Evolutionary conservation across 2,329 filamentous ascomycete species (phyloP).

Genomic region (Xylaria sp.): DNA sequence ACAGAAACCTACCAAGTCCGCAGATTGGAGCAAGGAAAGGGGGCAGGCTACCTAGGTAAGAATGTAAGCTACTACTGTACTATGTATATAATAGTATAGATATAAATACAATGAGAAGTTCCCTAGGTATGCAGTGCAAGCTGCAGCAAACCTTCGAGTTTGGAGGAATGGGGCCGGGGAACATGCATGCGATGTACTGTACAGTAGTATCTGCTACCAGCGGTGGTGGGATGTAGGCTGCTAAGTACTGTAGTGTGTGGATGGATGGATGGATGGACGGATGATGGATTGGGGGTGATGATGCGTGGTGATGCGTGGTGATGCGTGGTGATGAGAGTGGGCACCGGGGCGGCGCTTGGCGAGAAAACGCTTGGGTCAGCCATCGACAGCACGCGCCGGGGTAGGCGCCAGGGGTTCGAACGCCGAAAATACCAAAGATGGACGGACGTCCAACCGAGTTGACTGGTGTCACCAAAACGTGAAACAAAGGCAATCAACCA

Average conservation of each 20-base stretch:
- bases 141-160: constrained; percentile 1
- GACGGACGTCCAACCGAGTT: background rate
- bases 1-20: background rate
- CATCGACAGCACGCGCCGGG: constrained; percentile 10
- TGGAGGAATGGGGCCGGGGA: constrained; percentile 11
- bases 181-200: constrained; percentile 2
- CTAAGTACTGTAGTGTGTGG: background rate
- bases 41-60: background rate
- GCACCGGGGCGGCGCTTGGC: constrained; percentile 14
- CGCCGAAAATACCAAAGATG: constrained; percentile 12
- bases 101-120: constrained; percentile 9
- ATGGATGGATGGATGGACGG: background rate
- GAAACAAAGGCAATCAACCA: constrained; percentile 4
- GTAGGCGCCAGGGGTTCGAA: background rate
- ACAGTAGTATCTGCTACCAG: background rate
- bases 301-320: background rate
- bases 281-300: constrained; percentile 6
- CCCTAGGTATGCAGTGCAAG: background rate
- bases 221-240: background rate
- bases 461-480: constrained; percentile 4
- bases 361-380: constrained; percentile 19
- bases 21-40: constrained; percentile 1
- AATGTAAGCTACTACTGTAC: constrained; percentile 5
- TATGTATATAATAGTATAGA: background rate
- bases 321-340: constrained; percentile 1